These are phyloP conservation scores for Venturia aucupariae DNA, from an alignment of 2,329 filamentous ascomycete genomes.

Conservation along the genomic window DNA sequence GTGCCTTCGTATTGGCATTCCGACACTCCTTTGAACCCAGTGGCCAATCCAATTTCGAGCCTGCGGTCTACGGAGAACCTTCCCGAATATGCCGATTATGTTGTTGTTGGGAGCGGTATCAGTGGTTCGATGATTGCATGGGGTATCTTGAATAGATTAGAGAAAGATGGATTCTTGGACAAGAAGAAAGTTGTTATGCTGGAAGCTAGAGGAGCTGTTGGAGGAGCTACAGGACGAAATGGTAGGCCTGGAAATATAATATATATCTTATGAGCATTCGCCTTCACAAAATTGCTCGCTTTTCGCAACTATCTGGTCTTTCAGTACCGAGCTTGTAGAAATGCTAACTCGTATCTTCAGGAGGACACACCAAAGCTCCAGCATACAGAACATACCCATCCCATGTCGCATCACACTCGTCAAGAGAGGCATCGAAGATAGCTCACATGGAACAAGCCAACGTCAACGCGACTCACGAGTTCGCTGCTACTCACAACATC, in stretches of 20 bases:
- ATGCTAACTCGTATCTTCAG: conserved; percentile 13
- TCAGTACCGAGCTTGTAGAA: background rate
- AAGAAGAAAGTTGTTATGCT: conserved; percentile 52
- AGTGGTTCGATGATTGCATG: conserved; percentile 44
- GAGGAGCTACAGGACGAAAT: conserved; percentile 64
- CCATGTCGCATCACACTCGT: conserved; percentile 38
- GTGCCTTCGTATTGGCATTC: conserved; percentile 64
- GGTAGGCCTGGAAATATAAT: conserved; percentile 5
- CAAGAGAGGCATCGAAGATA: conserved; percentile 38
- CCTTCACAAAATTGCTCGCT: too few relatives aligned
- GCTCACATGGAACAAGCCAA: conserved; percentile 32
- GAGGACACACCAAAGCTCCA: conserved; percentile 42
- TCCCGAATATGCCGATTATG: conserved; percentile 54
- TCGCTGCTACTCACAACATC: conserved; percentile 40
- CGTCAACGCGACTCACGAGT: conserved; percentile 46
- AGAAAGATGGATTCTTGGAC: conserved; percentile 37
- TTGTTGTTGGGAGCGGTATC: conserved; percentile 68
- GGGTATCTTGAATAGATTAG: conserved; percentile 11
- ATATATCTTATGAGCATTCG: background rate
- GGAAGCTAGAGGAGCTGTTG: conserved; percentile 71
- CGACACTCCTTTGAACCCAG: conserved; percentile 49
- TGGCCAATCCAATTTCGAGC: conserved; percentile 40
- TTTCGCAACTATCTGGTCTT: background rate
- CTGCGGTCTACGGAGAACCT: conserved; percentile 57
- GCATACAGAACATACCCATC: conserved; percentile 43